phyloP scores from a whole-genome alignment of 495 filamentous ascomycete genomes.

The Tuber melanosporum region DNA sequence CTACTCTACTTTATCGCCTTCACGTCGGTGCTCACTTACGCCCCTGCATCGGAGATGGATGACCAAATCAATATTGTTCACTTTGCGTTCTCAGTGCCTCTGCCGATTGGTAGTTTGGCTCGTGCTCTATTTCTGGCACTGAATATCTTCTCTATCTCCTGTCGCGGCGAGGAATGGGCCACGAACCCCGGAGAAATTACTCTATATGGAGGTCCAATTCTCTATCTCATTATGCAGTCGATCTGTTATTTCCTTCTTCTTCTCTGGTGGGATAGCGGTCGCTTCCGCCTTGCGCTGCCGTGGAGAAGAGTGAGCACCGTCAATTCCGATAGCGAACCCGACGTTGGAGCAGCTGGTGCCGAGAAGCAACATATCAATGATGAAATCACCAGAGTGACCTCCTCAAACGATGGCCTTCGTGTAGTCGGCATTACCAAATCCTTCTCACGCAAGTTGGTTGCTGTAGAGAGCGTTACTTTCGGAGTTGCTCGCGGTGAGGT shows the following conservation, averaged over 20 bases:
- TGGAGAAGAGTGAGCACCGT: conserved; percentile 46
- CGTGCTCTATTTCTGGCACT: conserved; percentile 65
- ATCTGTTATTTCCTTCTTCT: conserved; percentile 60
- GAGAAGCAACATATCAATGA: conserved; percentile 46
- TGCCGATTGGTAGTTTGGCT: conserved; percentile 62
- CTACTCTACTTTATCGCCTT: conserved; percentile 72
- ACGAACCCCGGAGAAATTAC: conserved; percentile 63
- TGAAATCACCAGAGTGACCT: conserved; percentile 49
- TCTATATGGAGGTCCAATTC: conserved; percentile 70
- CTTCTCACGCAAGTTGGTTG: conserved; percentile 58
- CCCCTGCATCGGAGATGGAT: conserved; percentile 56
- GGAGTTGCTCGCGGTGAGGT: conserved; percentile 69
- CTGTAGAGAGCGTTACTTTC: conserved; percentile 77
- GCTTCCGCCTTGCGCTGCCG: conserved; percentile 48
- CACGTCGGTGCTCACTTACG: conserved; percentile 61
- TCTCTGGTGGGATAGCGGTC: conserved; percentile 63
- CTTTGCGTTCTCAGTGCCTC: conserved; percentile 60
- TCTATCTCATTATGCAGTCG: conserved; percentile 66
- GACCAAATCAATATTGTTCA: conserved; percentile 55
- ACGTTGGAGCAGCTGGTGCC: conserved; percentile 19
- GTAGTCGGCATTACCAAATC: conserved; percentile 69
- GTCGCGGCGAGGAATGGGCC: conserved; percentile 55
- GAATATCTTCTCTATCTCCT: conserved; percentile 70
- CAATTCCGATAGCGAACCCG: conserved; percentile 43
- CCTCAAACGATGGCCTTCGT: conserved; percentile 59